Percentiles rank a stretch among this genome's conserved stretches.
Conservation (phyloP, 352 stramenopile species). For the Globisporangium nunn region DNA sequence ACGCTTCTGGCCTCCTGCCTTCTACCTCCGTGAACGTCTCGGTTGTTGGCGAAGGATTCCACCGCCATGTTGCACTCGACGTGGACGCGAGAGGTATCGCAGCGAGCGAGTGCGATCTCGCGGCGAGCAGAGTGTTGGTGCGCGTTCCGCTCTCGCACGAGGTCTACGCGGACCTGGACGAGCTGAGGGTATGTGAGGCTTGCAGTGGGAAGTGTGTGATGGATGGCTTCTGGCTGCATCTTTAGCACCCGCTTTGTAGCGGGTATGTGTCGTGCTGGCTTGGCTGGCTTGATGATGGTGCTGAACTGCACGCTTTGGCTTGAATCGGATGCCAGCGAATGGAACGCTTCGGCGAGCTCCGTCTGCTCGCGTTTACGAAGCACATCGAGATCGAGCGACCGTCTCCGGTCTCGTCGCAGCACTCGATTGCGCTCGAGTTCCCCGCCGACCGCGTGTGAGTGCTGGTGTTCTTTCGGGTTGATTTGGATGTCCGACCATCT, state of each 20-base stretch:
- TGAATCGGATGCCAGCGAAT: constrained; percentile 25
- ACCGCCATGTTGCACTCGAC: constrained; percentile 31
- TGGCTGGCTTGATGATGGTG: no score
- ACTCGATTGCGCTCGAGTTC: constrained; percentile 42
- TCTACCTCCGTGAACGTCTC: constrained; percentile 12
- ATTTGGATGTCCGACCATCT: no score
- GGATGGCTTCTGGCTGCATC: no score
- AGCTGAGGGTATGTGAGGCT: constrained; percentile 29
- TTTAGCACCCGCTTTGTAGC: no score
- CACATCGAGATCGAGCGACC: constrained; percentile 65
- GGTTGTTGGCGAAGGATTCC: constrained; percentile 33
- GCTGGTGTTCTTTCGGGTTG: background rate
- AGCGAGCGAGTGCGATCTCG: constrained; percentile 6
- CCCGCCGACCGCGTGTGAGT: constrained; percentile 20
- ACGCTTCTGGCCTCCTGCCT: background rate
- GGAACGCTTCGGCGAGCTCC: constrained; percentile 41
- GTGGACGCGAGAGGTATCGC: constrained; percentile 13
- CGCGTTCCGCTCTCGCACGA: constrained; percentile 29
- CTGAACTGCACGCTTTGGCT: background rate
- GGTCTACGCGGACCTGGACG: constrained; percentile 48
- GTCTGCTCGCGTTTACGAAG: constrained; percentile 36
- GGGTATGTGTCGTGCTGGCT: no score
- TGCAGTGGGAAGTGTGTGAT: background rate
- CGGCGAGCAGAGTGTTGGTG: constrained; percentile 18
- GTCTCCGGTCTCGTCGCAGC: constrained; percentile 40